These are phyloP conservation scores for Calendula officinalis DNA, from an alignment of 129 eudicot genomes.

Conservation along the genomic window DNA sequence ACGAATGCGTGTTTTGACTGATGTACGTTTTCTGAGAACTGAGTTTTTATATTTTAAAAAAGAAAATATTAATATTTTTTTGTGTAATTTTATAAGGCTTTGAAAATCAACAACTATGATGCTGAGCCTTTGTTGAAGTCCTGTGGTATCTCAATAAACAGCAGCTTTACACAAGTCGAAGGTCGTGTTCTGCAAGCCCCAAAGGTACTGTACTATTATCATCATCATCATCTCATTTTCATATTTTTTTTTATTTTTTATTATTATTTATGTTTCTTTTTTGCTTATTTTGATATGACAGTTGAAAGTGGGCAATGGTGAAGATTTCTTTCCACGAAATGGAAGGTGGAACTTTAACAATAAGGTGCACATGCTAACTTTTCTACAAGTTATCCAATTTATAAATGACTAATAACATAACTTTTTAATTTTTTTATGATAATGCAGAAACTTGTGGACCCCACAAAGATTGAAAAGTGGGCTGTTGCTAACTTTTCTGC, in stretches of 20 bases:
- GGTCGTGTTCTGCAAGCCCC: slow-evolving; percentile 78
- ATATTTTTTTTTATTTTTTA: not conserved
- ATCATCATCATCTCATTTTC: not conserved
- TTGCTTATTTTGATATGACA: slow-evolving; percentile 20
- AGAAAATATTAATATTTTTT: not conserved
- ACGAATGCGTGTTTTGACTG: slow-evolving; percentile 49
- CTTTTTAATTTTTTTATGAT: not conserved
- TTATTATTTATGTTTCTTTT: not conserved
- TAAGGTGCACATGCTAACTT: slow-evolving; percentile 33
- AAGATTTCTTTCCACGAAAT: slow-evolving; percentile 55
- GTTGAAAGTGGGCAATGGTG: slow-evolving; percentile 67
- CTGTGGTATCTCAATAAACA: slow-evolving; percentile 72
- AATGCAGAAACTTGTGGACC: slow-evolving; percentile 31
- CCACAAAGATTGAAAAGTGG: slow-evolving; percentile 41
- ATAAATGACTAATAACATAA: not conserved
- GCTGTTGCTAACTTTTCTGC: slow-evolving; percentile 50
- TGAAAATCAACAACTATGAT: slow-evolving; percentile 55
- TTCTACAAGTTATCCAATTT: not conserved
- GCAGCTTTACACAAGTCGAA: slow-evolving; percentile 52
- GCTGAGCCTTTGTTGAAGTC: slow-evolving; percentile 67
- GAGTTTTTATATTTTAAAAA: not conserved
- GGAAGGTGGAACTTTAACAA: slow-evolving; percentile 69
- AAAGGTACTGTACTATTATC: slow-evolving; percentile 35
- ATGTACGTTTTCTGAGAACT: slow-evolving; percentile 34
- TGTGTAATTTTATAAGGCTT: slow-evolving; percentile 32